Evolutionary conservation across 2,329 filamentous ascomycete species (phyloP), one percentile per base, ranked within the genome.

Genomic region (Chaetomium strumarium): DNA sequence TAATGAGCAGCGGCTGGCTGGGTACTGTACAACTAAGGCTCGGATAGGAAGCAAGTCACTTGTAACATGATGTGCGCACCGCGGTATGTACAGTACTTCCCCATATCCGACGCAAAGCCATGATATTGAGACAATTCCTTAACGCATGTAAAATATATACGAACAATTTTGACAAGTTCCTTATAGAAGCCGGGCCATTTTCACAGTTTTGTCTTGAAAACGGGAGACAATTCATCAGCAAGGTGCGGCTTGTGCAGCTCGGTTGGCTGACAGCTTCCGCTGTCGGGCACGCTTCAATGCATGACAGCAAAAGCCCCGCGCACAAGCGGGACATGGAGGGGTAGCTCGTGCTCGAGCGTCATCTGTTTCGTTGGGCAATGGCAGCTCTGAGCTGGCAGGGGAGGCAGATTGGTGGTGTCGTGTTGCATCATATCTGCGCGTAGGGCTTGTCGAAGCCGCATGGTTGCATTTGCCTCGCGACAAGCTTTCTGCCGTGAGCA

Each of bases 361-460:
- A 14, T 36, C 14, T 9, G 34, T 24, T 30, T 41, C 24, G 34
- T 19, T 51, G 44, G 46, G 46, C 39, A 39, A 46, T 29, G 40
- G 37, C 14, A 30, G 14, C 20, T 49, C 3, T 41, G 42, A 29
- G 50, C 24, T 52, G 50, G 43, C 50, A 42, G 13, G 36, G 36
- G 36, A 42, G 33, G 42, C 30, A 16, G 37, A n/a, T n/a, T n/a
- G 53, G 49, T 33, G 51, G 51, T 47, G 54, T 56, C 31, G 31
- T 29, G 54, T 56, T 51, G 46, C 49, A 58, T 58, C 46, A 41
- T 40, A 36, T 46, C 44, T 24, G 19, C 45, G 52, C 24, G 47
- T 54, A 56, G 55, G 53, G 49, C 51, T 59, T 57, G 51, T 55
- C 57, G 42, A 50, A 24, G 24, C 49, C 29, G 41, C 42, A 12